Evolutionary conservation across 1,139 yeast genomes (phyloP).

Genomic region (Blastobotrys niveus): DNA sequence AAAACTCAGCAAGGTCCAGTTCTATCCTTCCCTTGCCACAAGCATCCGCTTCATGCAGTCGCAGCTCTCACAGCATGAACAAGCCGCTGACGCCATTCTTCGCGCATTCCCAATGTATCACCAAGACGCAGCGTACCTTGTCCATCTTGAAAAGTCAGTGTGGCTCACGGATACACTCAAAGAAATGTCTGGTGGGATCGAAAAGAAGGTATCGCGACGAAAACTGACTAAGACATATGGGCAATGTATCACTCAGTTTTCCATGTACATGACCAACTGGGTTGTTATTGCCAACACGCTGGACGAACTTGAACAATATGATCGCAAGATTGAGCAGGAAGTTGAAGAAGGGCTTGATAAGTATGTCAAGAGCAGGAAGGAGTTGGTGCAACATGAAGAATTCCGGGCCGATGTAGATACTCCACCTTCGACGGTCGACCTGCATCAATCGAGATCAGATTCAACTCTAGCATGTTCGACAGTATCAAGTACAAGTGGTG

Average conservation of each 20-base stretch:
- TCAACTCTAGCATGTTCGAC: not conserved
- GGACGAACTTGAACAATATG: not conserved
- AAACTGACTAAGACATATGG: not conserved
- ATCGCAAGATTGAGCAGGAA: not conserved
- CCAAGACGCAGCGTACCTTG: not conserved
- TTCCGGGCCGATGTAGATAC: not conserved
- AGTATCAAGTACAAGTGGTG: not conserved
- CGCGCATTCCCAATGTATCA: not conserved
- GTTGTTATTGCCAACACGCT: not conserved
- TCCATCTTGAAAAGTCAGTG: not conserved
- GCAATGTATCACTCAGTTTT: not conserved
- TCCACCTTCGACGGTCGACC: not conserved
- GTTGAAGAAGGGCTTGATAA: too few relatives aligned
- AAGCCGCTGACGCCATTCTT: not conserved
- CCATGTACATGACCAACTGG: slow-evolving; percentile 1
- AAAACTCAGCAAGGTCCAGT: not conserved
- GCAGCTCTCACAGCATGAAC: not conserved
- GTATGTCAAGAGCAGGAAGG: too few relatives aligned
- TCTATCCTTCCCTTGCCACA: not conserved
- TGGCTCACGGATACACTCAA: not conserved
- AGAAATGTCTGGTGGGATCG: not conserved
- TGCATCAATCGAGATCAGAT: not conserved
- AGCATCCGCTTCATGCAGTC: not conserved
- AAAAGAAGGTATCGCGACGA: not conserved
- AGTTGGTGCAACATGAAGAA: too few relatives aligned